phyloP scores from a whole-genome alignment of 805 yeast genomes.

The Zygoascus bituminiphila region DNA sequence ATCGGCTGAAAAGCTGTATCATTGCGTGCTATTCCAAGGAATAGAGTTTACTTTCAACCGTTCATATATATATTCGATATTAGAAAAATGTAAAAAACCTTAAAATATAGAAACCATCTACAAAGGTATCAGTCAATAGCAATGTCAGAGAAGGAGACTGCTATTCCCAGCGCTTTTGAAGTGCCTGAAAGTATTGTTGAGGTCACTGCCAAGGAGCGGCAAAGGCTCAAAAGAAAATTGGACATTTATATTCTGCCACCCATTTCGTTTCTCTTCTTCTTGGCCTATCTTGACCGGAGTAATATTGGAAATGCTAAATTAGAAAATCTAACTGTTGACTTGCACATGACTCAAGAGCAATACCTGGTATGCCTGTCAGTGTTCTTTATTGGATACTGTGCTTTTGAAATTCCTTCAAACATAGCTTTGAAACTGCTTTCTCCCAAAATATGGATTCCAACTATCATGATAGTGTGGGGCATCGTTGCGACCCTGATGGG shows the following conservation, averaged over 20 bases:
- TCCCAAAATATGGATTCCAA: conserved; percentile 15
- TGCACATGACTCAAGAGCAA: conserved; percentile 32
- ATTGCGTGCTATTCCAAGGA: no score
- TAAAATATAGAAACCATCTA: background rate
- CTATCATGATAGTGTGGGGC: conserved; percentile 20
- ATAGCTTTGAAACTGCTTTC: conserved; percentile 29
- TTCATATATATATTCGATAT: no score
- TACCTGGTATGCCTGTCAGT: conserved; percentile 39
- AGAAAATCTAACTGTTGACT: conserved; percentile 39
- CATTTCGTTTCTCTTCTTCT: conserved; percentile 38
- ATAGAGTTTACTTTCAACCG: no score
- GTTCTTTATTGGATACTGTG: conserved; percentile 27
- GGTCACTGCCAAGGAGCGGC: background rate
- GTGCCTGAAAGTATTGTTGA: no score
- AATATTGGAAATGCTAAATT: conserved; percentile 46
- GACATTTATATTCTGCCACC: conserved; percentile 40
- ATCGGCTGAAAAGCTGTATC: no score
- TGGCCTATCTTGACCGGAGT: conserved; percentile 43
- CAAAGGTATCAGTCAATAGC: background rate
- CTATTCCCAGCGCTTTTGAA: background rate
- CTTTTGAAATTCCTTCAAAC: conserved; percentile 36
- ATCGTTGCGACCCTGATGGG: conserved; percentile 30
- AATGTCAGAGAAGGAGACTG: background rate
- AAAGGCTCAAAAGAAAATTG: conserved; percentile 28
- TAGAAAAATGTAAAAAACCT: no score